Percentiles rank a stretch among this genome's conserved stretches.
Conservation (phyloP, 2,329 filamentous ascomycete genomes). For the Penicillium brasilianum region DNA sequence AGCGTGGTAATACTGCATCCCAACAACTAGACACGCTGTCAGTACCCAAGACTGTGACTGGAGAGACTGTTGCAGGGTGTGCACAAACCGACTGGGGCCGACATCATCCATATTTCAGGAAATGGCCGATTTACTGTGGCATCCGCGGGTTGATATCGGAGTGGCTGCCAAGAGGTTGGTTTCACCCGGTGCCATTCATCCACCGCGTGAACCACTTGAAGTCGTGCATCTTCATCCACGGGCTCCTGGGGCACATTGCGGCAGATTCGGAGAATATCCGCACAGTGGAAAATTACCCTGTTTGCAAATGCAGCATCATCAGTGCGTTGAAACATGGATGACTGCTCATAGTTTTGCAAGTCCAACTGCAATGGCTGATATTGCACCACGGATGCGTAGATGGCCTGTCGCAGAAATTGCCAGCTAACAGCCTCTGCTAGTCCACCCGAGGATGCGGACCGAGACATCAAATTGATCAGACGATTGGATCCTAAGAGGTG, state of each 20-base stretch:
- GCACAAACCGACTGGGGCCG: conserved; percentile 39
- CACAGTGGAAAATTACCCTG: conserved; percentile 46
- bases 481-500: conserved; percentile 48
- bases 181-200: conserved; percentile 39
- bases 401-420: conserved; percentile 50
- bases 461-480: conserved; percentile 46
- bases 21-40: conserved; percentile 36
- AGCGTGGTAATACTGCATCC: conserved; percentile 47
- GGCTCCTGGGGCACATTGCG: conserved; percentile 27
- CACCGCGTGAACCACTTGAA: conserved; percentile 32
- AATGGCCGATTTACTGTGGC: conserved; percentile 35
- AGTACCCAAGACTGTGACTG: neutral
- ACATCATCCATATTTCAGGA: conserved; percentile 45
- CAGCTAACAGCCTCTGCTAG: conserved; percentile 49
- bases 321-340: conserved; percentile 42
- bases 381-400: conserved; percentile 47
- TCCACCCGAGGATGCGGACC: conserved; percentile 47
- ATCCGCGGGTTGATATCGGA: conserved; percentile 38
- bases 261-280: conserved; percentile 42
- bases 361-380: conserved; percentile 45
- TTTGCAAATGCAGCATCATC: conserved; percentile 49
- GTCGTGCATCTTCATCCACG: conserved; percentile 33
- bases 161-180: conserved; percentile 40
- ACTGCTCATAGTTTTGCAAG: conserved; percentile 46
- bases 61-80: neutral